Conservation (phyloP, 805 yeast genomes). For the Zygosaccharomyces pseudorouxii region DNA sequence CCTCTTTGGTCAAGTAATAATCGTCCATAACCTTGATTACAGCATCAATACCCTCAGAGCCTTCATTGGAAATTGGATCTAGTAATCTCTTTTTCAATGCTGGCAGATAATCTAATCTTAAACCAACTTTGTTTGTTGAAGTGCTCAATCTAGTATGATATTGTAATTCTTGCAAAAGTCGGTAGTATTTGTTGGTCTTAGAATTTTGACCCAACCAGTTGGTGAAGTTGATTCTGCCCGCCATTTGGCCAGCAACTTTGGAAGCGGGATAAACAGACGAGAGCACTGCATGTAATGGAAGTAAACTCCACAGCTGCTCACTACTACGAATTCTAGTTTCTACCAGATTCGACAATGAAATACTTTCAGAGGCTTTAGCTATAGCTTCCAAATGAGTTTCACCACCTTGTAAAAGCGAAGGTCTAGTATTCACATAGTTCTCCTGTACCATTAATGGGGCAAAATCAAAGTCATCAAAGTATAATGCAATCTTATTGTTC, state of each 20-base stretch:
- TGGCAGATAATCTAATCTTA: slow-evolving; percentile 75
- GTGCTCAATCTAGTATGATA: slow-evolving; percentile 81
- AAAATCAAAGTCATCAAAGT: slow-evolving; percentile 91
- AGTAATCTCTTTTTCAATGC: slow-evolving; percentile 52
- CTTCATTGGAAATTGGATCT: slow-evolving; percentile 51
- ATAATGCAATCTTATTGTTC: slow-evolving; percentile 80
- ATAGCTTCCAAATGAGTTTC: slow-evolving; percentile 55
- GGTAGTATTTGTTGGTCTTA: slow-evolving; percentile 67
- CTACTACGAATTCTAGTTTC: slow-evolving; percentile 80
- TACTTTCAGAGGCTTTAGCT: slow-evolving; percentile 78
- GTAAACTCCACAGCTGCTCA: slow-evolving; percentile 89
- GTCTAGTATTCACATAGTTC: slow-evolving; percentile 70
- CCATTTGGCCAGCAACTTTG: slow-evolving; percentile 64
- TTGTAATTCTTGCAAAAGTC: slow-evolving; percentile 81
- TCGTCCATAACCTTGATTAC: slow-evolving; percentile 75
- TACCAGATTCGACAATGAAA: slow-evolving; percentile 78
- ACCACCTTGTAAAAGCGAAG: slow-evolving; percentile 43
- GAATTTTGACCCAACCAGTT: slow-evolving; percentile 89
- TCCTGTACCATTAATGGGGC: slow-evolving; percentile 96
- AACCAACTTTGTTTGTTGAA: slow-evolving; percentile 66
- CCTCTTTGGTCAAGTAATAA: slow-evolving; percentile 83
- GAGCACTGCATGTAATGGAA: slow-evolving; percentile 85
- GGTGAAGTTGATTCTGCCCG: slow-evolving; percentile 72
- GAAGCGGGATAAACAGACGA: slow-evolving; percentile 80
- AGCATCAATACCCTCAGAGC: slow-evolving; percentile 58